Evolutionary conservation across 2,329 filamentous ascomycete genomes (phyloP).

Genomic region (Botrytis sinoallii): DNA sequence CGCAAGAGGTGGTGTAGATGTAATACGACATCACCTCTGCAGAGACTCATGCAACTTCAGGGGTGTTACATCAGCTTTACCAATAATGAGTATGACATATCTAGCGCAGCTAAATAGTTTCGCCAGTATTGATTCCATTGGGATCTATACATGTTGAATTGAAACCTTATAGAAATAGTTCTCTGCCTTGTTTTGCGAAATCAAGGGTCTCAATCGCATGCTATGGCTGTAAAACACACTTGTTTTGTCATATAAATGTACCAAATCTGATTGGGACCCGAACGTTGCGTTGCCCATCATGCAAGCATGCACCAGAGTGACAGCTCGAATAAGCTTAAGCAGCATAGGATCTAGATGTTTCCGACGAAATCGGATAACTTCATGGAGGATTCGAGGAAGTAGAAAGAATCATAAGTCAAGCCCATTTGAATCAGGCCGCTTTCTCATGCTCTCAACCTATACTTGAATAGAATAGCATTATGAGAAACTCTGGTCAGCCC

Average conservation of each 20-base stretch:
- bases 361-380: neutral
- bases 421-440: neutral
- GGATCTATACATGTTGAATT: neutral
- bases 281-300: neutral
- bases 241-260: neutral
- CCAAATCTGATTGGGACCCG: neutral
- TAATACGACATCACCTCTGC: neutral
- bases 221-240: neutral
- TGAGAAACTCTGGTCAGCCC: neutral
- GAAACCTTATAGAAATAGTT: neutral
- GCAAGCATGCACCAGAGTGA: neutral
- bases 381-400: neutral
- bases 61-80: slow-evolving; percentile 17
- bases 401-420: neutral
- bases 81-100: neutral
- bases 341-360: neutral
- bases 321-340: neutral
- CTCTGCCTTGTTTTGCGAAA: too few species aligned
- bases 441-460: neutral
- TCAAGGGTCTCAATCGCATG: neutral
- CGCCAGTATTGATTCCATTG: neutral
- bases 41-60: slow-evolving; percentile 11
- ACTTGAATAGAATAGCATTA: neutral
- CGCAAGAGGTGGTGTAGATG: neutral
- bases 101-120: neutral